Evolutionary conservation across 495 filamentous ascomycete genomes (phyloP), one percentile per base, ranked within the genome.

Genomic region (Zalerion maritima): DNA sequence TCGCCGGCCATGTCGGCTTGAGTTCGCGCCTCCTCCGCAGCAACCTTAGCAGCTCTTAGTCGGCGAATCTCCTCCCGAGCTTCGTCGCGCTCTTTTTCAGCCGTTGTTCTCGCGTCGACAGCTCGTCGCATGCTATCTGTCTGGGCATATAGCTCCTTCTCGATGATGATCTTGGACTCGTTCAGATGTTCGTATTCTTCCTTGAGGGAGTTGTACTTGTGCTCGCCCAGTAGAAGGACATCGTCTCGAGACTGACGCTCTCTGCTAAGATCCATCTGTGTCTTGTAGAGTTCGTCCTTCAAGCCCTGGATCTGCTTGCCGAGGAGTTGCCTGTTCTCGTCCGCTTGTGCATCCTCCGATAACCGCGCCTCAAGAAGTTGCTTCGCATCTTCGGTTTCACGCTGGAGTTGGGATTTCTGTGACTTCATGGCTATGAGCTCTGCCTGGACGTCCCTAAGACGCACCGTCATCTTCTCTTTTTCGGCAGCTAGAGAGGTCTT

Each of bases 81-180:
- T 12, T 91, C 83, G 42, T 93, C 87, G 2, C 85, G 83, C 33
- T 89, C 81, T 26, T 75, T 69, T 43, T 97, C 91, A 3, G 78
- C 81, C 12, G 68, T 62, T 6, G 75, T 57, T 7, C 83, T 70
- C 17, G 76, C 78, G 52, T 92, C 84, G 22, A 79, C 80, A 6
- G 86, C 78, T 12, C 89, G 79, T 13, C 89, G 79, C 25, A 94
- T 71, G 9, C 79, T 80, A 47, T 97, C 89, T 50, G 94, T 86
- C 42, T 96, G 89, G n/a, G 79, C 73, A 48, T 94, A 96, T 54
- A 97, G 83, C 51, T 96, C 91, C 52, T 94, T 94, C 49, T 97
- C 89, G 31, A 97, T 94, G 21, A 68, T 89, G 41, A 94, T 94
- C 53, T 97, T 97, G 4, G 86, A 78, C 21, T 93, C 83, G 38